These are phyloP conservation scores for Ustilago esculenta DNA, from an alignment of 1,284 basidiomycete species.

Conservation along the genomic window DNA sequence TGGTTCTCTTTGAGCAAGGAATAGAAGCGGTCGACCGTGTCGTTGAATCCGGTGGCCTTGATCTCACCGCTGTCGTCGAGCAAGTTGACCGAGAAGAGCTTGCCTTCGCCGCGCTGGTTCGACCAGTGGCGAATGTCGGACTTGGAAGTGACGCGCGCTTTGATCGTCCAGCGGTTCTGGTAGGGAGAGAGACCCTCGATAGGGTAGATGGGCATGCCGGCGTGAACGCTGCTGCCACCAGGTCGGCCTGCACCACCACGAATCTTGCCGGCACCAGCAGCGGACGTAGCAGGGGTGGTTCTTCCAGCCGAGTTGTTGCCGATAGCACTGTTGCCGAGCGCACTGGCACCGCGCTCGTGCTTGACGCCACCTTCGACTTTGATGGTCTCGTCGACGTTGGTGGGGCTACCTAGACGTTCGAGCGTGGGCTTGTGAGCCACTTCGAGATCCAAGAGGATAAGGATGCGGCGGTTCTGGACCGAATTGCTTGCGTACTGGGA, in stretches of 20 bases:
- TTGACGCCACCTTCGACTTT: slow-evolving; percentile 38
- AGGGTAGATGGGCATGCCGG: slow-evolving; percentile 74
- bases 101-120: slow-evolving; percentile 91
- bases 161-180: slow-evolving; percentile 96
- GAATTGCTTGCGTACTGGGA: slow-evolving; percentile 83
- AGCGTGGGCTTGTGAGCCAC: slow-evolving; percentile 38
- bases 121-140: slow-evolving; percentile 89
- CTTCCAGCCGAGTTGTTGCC: slow-evolving; percentile 39
- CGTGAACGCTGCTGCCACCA: slow-evolving; percentile 51
- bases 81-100: slow-evolving; percentile 89
- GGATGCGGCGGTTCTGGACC: slow-evolving; percentile 80
- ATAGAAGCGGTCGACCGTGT: slow-evolving; percentile 84
- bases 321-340: slow-evolving; percentile 28
- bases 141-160: slow-evolving; percentile 90
- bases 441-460: slow-evolving; percentile 84
- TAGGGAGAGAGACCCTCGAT: slow-evolving; percentile 96
- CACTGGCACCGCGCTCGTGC: slow-evolving; percentile 28
- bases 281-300: slow-evolving; percentile 46
- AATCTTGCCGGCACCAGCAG: slow-evolving; percentile 23
- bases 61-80: slow-evolving; percentile 84
- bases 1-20: slow-evolving; percentile 87
- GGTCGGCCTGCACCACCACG: slow-evolving; percentile 26
- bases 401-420: slow-evolving; percentile 59
- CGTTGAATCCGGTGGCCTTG: slow-evolving; percentile 83
- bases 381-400: slow-evolving; percentile 48